phyloP scores from a whole-genome alignment of 192 early-diverging fungal species.

The Coemansia sp. region DNA sequence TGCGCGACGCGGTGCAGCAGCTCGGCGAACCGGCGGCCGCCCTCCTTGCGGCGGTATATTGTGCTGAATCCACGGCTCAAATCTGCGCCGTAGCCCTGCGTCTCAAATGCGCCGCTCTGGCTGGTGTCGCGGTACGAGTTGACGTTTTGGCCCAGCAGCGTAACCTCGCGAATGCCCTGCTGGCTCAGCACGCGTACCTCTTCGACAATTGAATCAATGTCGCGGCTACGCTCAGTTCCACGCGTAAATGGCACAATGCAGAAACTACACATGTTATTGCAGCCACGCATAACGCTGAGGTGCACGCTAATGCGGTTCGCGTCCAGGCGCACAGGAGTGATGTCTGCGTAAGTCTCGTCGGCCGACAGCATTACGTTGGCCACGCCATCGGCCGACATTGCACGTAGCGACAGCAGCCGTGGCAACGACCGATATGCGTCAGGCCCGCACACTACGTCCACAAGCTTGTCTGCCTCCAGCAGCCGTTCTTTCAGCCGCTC shows the following conservation, averaged over 20 bases:
- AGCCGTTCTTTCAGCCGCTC: conserved; percentile 72
- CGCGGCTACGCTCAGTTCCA: conserved; percentile 70
- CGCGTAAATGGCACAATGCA: conserved; percentile 79
- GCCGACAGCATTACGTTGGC: conserved; percentile 80
- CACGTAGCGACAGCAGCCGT: conserved; percentile 66
- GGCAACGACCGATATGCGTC: conserved; percentile 77
- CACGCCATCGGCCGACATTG: conserved; percentile 64
- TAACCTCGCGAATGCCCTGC: conserved; percentile 67
- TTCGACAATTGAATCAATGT: conserved; percentile 66
- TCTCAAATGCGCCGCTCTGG: conserved; percentile 54
- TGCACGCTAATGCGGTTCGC: conserved; percentile 66
- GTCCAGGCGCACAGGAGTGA: conserved; percentile 70
- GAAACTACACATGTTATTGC: conserved; percentile 82
- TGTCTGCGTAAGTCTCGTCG: conserved; percentile 78
- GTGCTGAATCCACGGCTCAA: conserved; percentile 69
- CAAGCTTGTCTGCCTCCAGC: conserved; percentile 66
- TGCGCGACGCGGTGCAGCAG: conserved; percentile 66
- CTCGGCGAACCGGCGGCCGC: conserved; percentile 73
- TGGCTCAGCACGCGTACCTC: conserved; percentile 63
- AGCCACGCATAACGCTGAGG: conserved; percentile 75
- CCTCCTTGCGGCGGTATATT: conserved; percentile 73
- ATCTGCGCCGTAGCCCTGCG: conserved; percentile 47
- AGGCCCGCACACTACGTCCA: conserved; percentile 76
- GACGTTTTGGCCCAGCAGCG: conserved; percentile 77
- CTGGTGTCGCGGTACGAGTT: conserved; percentile 75